Percentiles rank a stretch among this genome's conserved stretches.
Conservation (phyloP, 208 protist species). For the Naegleria gruberi region DNA sequence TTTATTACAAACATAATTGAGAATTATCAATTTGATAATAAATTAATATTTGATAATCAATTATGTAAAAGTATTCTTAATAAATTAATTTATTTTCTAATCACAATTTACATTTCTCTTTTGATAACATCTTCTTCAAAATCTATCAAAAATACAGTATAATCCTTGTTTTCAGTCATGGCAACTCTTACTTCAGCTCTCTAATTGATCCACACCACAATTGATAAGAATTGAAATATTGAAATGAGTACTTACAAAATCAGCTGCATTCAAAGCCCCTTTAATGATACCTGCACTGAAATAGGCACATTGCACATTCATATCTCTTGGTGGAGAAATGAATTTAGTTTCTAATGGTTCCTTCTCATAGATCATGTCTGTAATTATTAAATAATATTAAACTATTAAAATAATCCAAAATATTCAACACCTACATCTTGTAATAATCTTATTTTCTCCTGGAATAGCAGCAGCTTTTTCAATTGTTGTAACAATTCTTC, state of each 20-base stretch:
- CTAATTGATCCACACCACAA: neutral
- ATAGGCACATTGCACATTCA: conserved; percentile 3
- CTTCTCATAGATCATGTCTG: conserved; percentile 6
- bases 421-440: neutral
- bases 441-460: neutral
- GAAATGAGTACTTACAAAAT: conserved; percentile 8
- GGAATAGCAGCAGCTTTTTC: neutral
- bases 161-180: neutral
- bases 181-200: neutral
- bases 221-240: neutral
- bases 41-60: too few species aligned
- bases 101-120: neutral
- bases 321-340: neutral
- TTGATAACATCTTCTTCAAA: neutral
- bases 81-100: too few species aligned
- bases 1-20: too few species aligned
- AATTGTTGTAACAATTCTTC: neutral
- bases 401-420: neutral
- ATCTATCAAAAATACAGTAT: conserved; percentile 10
- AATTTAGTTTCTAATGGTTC: neutral
- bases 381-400: neutral
- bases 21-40: too few species aligned
- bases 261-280: neutral
- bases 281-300: conserved; percentile 10
- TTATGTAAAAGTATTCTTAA: too few species aligned